Evolutionary conservation across 2,329 filamentous ascomycete genomes (phyloP), one percentile per base, ranked within the genome.

Genomic region (Sphaceloma murrayae): DNA sequence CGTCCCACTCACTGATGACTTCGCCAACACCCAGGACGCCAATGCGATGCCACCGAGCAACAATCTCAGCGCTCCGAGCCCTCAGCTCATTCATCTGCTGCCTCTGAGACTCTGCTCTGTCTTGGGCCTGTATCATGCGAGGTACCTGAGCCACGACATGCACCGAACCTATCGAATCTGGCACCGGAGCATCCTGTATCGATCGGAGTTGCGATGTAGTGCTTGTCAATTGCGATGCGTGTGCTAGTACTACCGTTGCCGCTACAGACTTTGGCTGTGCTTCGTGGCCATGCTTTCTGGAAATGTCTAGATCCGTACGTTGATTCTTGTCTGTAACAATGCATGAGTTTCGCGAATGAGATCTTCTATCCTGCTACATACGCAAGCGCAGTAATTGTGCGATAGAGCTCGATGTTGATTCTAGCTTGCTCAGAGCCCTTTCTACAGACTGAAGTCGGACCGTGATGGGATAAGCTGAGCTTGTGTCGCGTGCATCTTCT

Each of bases 1-100:
- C 71, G 62, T 93, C 82, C 57, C 81, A 77, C 42, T 81, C 77
- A 16, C 80, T 81, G 66, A 86, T 80, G 47, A 74, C 73, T 52
- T 78, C 74, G 0, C 80, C 80, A 52, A 76, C 77, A 8, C 73
- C 72, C 36, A 94, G 66, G 32, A 91, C 69, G 3, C 78, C 76
- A 17, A 75, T 67, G 58, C 87, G 79, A 62, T 89, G 87, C 81
- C 85, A 93, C 26, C 50, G 61, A 60, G 62, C 60, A 45, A 68
- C 60, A 8, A 66, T 34, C 34, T 61, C 52, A 61, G 78, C 83
- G 64, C 74, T 88, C 51, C 71, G 72, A 49, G 64, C 72, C 58
- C 77, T 72, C 57, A 82, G 70, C 58, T 74, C 74, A 16, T 73
- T 74, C 49, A 84, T 74, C 59, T 81, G 76, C 36, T 69, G 68